Conservation (phyloP, 345 rosid species). For the Aquilaria yunnanensis region DNA sequence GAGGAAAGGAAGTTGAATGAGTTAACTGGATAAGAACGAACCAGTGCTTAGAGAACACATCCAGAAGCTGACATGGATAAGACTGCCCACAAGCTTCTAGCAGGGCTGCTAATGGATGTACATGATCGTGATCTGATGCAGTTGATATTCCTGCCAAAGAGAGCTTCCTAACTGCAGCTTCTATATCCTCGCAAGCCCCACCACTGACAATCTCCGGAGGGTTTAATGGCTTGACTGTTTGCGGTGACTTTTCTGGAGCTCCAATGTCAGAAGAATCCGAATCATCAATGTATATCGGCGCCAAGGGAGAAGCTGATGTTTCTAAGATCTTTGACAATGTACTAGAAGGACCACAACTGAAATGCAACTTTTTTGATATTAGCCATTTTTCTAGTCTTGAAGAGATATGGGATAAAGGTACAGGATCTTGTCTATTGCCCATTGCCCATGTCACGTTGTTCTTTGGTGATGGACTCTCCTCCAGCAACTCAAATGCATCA, state of each 20-base stretch:
- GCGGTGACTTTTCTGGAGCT: conserved; percentile 42
- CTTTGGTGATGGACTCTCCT: conserved; percentile 99
- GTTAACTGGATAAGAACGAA: conserved; percentile 21
- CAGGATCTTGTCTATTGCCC: conserved; percentile 35
- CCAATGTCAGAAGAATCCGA: conserved; percentile 21
- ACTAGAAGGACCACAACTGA: conserved; percentile 52
- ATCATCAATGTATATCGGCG: conserved; percentile 23
- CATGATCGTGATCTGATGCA: conserved; percentile 30
- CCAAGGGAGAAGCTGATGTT: conserved; percentile 33
- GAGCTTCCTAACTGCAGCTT: conserved; percentile 51
- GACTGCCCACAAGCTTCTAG: conserved; percentile 64
- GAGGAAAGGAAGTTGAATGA: background rate
- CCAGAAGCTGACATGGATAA: conserved; percentile 49
- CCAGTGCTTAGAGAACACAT: conserved; percentile 77
- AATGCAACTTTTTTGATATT: conserved; percentile 48
- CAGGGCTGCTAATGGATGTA: conserved; percentile 54
- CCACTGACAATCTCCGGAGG: conserved; percentile 7
- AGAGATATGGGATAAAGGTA: conserved; percentile 43
- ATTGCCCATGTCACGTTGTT: conserved; percentile 53
- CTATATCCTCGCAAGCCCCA: conserved; percentile 36
- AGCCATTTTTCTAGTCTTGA: conserved; percentile 79
- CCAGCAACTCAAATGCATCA: conserved; percentile 87
- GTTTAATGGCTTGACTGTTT: conserved; percentile 10
- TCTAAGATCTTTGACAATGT: conserved; percentile 77
- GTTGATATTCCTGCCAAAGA: conserved; percentile 54